These are phyloP conservation scores for Friedmanniomyces simplex DNA, from an alignment of 495 filamentous ascomycete species.

Conservation along the genomic window DNA sequence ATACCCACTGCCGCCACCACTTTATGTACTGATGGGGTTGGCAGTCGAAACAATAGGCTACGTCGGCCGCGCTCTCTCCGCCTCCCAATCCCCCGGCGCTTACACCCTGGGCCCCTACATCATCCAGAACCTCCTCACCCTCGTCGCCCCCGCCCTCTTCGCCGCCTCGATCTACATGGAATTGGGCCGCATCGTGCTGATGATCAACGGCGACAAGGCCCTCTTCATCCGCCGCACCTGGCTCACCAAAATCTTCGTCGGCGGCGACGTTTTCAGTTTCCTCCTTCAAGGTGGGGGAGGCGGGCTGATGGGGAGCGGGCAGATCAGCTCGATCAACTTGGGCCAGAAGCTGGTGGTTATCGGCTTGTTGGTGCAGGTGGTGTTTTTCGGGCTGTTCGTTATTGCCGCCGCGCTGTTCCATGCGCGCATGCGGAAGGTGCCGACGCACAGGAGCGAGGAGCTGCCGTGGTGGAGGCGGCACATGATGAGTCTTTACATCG, in stretches of 20 bases:
- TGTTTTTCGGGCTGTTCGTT: slow-evolving; percentile 23
- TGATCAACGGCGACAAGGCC: slow-evolving; percentile 11
- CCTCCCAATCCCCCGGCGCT: slow-evolving; percentile 8
- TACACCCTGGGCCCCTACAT: slow-evolving; percentile 27
- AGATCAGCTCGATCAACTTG: neutral
- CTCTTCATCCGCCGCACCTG: slow-evolving; percentile 19
- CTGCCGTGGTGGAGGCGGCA: slow-evolving; percentile 25
- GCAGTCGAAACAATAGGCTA: slow-evolving; percentile 44
- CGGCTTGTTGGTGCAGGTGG: slow-evolving; percentile 19
- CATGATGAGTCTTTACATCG: slow-evolving; percentile 35
- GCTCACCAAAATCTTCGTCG: slow-evolving; percentile 18
- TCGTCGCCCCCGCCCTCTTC: slow-evolving; percentile 22
- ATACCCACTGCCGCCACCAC: neutral
- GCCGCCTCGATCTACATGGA: slow-evolving; percentile 23
- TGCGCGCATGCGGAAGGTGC: neutral
- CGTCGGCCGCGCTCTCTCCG: slow-evolving; percentile 28
- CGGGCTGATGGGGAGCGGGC: slow-evolving; percentile 11
- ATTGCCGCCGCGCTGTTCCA: slow-evolving; percentile 16
- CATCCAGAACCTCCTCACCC: slow-evolving; percentile 24
- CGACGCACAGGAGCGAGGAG: slow-evolving; percentile 3
- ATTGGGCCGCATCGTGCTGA: slow-evolving; percentile 13
- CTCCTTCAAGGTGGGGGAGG: slow-evolving; percentile 18
- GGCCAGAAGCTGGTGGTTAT: slow-evolving; percentile 17
- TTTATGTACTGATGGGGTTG: no score
- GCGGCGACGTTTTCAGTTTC: slow-evolving; percentile 20